Evolutionary conservation across 2,329 filamentous ascomycete genomes (phyloP), one percentile per base, ranked within the genome.

Genomic region (Aspergillus brunneoviolaceus): DNA sequence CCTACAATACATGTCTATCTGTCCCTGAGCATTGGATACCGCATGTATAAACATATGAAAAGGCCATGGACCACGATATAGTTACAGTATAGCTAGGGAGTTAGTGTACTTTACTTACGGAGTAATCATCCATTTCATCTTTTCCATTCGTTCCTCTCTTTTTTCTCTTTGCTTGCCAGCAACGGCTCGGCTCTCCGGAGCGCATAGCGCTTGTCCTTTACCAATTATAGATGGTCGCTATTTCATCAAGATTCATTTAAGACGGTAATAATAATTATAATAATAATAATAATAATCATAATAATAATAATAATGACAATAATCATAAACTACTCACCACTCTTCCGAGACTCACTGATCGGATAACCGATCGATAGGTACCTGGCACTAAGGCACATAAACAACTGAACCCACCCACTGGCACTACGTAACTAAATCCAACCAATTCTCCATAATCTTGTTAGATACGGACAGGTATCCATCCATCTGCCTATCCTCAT

Each of bases 351-450:
- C 33, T 42, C 25, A 27, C 51, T 19, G 51, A 53, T 53, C 51
- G 51, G 51, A 53, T 53, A 47, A 45, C 39, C 51, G 51, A 45
- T 53, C 51, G 33, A 47, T 42, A 45, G 51, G 35, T 53, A 45
- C 39, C 39, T 45, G 39, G 12, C 11, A 51, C 27, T 27, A 16
- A 25, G 33, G 39, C 16, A 45, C 39, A 45, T 12, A 16, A 16
- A 35, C 11, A 16, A 16, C 23, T 23, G 23, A 23, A 33, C 33
- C 33, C 33, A 45, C 39, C 16, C 39, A 45, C 39, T 45, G 39
- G 39, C 39, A 45, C 39, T 45, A 45, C 27, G 27, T 29, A 45
- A 12, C 39, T 16, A 35, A 35, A 35, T 35, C 33, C 33, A 12
- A 35, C 33, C 33, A 16, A 35, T 35, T 35, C 33, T 35, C 33